Evolutionary conservation across 805 yeast genomes (phyloP).

Genomic region (Candida cerambycidarum): DNA sequence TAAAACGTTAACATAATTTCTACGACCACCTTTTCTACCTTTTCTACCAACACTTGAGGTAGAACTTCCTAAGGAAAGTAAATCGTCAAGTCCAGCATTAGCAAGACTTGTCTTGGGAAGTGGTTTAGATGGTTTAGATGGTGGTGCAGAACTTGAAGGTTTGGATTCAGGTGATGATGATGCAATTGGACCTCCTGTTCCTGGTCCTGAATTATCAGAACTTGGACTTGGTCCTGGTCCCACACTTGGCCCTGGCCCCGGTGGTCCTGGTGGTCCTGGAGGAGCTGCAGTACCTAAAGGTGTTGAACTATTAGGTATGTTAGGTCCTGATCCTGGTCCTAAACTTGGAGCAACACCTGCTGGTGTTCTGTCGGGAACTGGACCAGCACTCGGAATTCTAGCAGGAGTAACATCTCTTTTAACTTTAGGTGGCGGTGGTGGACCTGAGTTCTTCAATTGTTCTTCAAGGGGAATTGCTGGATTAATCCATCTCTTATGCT

Average conservation of each 20-base stretch:
- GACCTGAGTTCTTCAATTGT: slow-evolving; percentile 50
- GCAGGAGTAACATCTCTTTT: slow-evolving; percentile 26
- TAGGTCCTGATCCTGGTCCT: not conserved
- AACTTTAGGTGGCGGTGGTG: slow-evolving; percentile 66
- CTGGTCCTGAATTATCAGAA: no score
- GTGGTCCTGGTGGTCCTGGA: not conserved
- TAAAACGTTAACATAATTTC: slow-evolving; percentile 35
- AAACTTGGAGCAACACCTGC: slow-evolving; percentile 8
- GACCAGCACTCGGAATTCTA: slow-evolving; percentile 17
- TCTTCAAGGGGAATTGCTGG: slow-evolving; percentile 66
- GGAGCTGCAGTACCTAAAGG: not conserved
- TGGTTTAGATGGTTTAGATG: slow-evolving; percentile 3
- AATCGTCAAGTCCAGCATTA: slow-evolving; percentile 42
- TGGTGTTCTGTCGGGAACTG: slow-evolving; percentile 14
- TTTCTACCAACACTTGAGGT: slow-evolving; percentile 21
- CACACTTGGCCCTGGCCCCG: not conserved
- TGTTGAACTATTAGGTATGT: not conserved
- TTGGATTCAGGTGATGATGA: slow-evolving; percentile 5
- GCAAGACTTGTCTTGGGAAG: slow-evolving; percentile 26
- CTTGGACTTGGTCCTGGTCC: not conserved
- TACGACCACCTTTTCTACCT: slow-evolving; percentile 31
- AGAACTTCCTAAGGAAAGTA: slow-evolving; percentile 31
- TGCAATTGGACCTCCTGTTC: not conserved
- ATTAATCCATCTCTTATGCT: slow-evolving; percentile 84
- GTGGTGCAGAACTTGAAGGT: not conserved